These are phyloP conservation scores for Pleurotus cornucopiae DNA, from an alignment of 768 basidiomycete species.

Conservation along the genomic window DNA sequence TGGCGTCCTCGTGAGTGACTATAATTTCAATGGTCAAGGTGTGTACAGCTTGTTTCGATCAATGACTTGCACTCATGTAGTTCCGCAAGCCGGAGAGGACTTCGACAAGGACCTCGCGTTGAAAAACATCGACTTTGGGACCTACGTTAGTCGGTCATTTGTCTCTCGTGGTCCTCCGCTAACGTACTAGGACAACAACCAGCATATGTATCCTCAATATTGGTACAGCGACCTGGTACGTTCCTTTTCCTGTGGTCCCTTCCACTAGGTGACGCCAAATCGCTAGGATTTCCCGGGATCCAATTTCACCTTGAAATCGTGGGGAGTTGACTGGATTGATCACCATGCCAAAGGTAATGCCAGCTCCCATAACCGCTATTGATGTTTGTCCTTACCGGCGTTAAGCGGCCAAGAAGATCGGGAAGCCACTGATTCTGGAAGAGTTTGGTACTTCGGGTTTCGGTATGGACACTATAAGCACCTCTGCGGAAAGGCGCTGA, in stretches of 20 bases:
- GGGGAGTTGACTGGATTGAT: slow-evolving; percentile 57
- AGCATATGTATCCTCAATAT: slow-evolving; percentile 41
- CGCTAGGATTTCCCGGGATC: slow-evolving; percentile 41
- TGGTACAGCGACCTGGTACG: slow-evolving; percentile 24
- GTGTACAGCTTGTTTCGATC: neutral
- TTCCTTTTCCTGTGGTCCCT: neutral
- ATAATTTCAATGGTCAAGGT: slow-evolving; percentile 57
- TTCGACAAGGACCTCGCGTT: slow-evolving; percentile 44
- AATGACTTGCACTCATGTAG: neutral
- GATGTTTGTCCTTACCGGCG: neutral
- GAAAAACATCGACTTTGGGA: slow-evolving; percentile 52
- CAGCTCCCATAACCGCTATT: neutral
- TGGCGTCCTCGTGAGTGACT: slow-evolving; percentile 41
- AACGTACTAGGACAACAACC: slow-evolving; percentile 11
- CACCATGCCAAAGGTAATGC: slow-evolving; percentile 42
- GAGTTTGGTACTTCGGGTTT: slow-evolving; percentile 53
- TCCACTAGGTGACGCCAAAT: neutral
- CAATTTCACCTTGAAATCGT: slow-evolving; percentile 43
- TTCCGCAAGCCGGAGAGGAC: slow-evolving; percentile 45
- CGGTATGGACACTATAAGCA: slow-evolving; percentile 23
- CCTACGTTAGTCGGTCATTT: slow-evolving; percentile 36
- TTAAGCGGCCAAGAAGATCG: slow-evolving; percentile 43
- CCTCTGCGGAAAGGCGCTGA: neutral
- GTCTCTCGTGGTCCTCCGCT: slow-evolving; percentile 14
- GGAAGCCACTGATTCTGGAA: slow-evolving; percentile 61